Percentiles rank a stretch among this genome's conserved stretches.
These are phyloP conservation scores for Trypanosoma mega DNA, from an alignment of 208 protist genomes.

Conservation along the genomic window DNA sequence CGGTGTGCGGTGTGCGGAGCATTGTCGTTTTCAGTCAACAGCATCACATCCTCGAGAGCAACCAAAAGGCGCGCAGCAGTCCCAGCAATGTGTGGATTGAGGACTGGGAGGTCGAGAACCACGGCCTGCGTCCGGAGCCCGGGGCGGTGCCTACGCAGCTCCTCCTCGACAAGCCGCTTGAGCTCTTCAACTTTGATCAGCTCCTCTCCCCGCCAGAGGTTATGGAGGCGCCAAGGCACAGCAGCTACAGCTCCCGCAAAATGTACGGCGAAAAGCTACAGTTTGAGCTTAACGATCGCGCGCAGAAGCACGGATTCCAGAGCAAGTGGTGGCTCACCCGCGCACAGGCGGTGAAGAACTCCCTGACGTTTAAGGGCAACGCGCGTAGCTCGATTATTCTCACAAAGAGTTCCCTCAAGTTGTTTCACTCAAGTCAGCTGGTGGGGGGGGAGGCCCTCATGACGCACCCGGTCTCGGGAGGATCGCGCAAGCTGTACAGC, in stretches of 20 bases:
- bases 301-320: slow-evolving; percentile 80
- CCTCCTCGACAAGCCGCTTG: slow-evolving; percentile 77
- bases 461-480: slow-evolving; percentile 72
- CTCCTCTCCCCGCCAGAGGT: slow-evolving; percentile 75
- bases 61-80: slow-evolving; percentile 84
- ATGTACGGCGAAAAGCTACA: slow-evolving; percentile 78
- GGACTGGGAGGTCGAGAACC: slow-evolving; percentile 80
- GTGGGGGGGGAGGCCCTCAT: slow-evolving; percentile 69
- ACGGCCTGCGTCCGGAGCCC: slow-evolving; percentile 65
- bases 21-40: slow-evolving; percentile 89
- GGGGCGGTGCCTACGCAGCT: slow-evolving; percentile 69
- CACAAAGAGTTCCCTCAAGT: slow-evolving; percentile 58
- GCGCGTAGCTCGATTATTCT: slow-evolving; percentile 67
- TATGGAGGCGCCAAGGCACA: slow-evolving; percentile 86
- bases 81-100: slow-evolving; percentile 89
- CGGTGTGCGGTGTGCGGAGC: slow-evolving; percentile 24
- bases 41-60: slow-evolving; percentile 81
- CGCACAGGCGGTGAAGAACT: slow-evolving; percentile 72
- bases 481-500: slow-evolving; percentile 73
- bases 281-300: slow-evolving; percentile 88
- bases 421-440: slow-evolving; percentile 83
- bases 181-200: slow-evolving; percentile 90
- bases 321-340: slow-evolving; percentile 86
- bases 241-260: slow-evolving; percentile 84
- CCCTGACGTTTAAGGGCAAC: slow-evolving; percentile 76